Percentiles rank a stretch among this genome's conserved stretches.
Conservation (phyloP, 352 stramenopile species). For the Sclerospora graminicola region DNA sequence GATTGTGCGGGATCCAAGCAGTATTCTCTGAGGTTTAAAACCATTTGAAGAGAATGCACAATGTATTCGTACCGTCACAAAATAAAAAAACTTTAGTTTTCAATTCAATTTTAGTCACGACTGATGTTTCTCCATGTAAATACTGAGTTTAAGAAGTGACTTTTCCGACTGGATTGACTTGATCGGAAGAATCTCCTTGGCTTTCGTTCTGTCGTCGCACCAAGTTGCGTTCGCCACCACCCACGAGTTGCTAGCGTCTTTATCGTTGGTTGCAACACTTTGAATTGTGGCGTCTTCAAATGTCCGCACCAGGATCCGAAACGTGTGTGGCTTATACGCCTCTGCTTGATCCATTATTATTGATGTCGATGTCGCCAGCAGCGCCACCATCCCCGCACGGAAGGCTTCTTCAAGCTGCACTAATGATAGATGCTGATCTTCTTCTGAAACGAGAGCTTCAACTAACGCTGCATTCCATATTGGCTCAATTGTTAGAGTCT, state of each 20-base stretch:
- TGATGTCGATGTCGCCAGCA: slow-evolving; percentile 28
- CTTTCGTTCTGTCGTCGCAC: slow-evolving; percentile 24
- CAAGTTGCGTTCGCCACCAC: slow-evolving; percentile 50
- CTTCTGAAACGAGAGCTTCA: slow-evolving; percentile 7
- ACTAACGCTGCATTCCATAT: slow-evolving; percentile 20
- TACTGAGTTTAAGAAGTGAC: slow-evolving; percentile 40
- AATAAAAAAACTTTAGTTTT: too few relatives aligned
- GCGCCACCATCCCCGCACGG: slow-evolving; percentile 40
- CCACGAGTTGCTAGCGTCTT: slow-evolving; percentile 48
- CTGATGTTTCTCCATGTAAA: slow-evolving; percentile 44
- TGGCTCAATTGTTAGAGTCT: slow-evolving; percentile 48
- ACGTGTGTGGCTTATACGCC: slow-evolving; percentile 23
- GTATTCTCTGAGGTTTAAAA: too few relatives aligned
- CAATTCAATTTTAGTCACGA: too few relatives aligned
- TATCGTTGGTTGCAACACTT: slow-evolving; percentile 28
- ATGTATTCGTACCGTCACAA: too few relatives aligned
- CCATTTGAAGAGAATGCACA: too few relatives aligned
- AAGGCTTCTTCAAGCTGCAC: slow-evolving; percentile 53
- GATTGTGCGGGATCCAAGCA: too few relatives aligned
- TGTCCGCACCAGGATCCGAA: slow-evolving; percentile 63
- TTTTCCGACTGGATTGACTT: slow-evolving; percentile 27
- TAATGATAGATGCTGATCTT: slow-evolving; percentile 29
- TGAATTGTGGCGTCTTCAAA: slow-evolving; percentile 30
- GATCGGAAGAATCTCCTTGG: slow-evolving; percentile 29
- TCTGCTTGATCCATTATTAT: slow-evolving; percentile 1